phyloP scores from a whole-genome alignment of 2,329 filamentous ascomycete genomes.

The Fusarium sp. region DNA sequence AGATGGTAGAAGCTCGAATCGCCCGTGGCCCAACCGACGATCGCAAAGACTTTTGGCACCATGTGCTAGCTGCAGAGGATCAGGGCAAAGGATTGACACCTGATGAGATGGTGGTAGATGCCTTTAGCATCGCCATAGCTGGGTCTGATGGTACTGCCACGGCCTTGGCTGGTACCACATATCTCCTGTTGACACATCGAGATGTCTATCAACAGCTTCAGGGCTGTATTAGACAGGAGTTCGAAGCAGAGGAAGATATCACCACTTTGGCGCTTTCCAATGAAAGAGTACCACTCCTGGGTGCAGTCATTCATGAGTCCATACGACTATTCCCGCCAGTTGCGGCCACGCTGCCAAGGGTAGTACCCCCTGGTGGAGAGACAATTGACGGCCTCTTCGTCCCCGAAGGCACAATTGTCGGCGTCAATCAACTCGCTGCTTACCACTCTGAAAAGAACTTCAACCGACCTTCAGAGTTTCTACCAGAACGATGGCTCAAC shows the following conservation, averaged over 20 bases:
- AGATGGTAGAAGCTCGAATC: conserved; percentile 32
- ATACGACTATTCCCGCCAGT: conserved; percentile 38
- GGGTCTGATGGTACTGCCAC: conserved; percentile 37
- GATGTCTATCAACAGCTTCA: conserved; percentile 9
- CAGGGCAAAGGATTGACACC: conserved; percentile 16
- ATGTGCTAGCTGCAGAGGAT: conserved; percentile 22
- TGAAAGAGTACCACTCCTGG: conserved; percentile 19
- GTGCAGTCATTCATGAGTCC: conserved; percentile 29
- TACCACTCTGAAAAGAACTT: conserved; percentile 30
- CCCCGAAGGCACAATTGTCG: conserved; percentile 27
- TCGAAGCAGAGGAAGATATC: conserved; percentile 15
- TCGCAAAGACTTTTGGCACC: conserved; percentile 41
- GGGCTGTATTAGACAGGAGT: conserved; percentile 1
- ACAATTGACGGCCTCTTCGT: conserved; percentile 30
- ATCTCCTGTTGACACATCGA: conserved; percentile 19
- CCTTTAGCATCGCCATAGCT: conserved; percentile 38
- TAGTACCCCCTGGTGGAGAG: conserved; percentile 19
- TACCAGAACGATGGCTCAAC: conserved; percentile 30
- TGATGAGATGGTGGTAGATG: conserved; percentile 36
- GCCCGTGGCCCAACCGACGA: conserved; percentile 27
- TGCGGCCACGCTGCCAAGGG: conserved; percentile 28
- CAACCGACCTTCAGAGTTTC: conserved; percentile 6
- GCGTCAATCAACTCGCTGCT: conserved; percentile 30
- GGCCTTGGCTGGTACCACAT: conserved; percentile 18
- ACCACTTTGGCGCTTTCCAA: conserved; percentile 3